Conservation (phyloP, 2,329 filamentous ascomycete genomes). For the Tolypocladium guangdongense region DNA sequence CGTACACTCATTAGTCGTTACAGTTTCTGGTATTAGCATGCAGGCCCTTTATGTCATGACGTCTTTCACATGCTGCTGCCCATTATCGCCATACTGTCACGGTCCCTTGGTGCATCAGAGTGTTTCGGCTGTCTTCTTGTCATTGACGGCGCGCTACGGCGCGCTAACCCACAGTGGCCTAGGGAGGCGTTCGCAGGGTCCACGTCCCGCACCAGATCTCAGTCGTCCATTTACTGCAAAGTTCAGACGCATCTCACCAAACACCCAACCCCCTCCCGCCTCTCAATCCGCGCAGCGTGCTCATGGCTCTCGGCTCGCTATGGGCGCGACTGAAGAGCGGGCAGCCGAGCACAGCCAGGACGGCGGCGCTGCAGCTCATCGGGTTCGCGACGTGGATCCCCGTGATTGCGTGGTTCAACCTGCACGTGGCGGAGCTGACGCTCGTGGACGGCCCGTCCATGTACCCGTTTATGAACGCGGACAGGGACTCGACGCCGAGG, state of each 20-base stretch:
- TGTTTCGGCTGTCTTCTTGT: no score
- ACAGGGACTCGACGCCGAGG: slow-evolving; percentile 43
- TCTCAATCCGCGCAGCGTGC: neutral
- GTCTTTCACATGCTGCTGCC: neutral
- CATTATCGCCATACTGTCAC: neutral
- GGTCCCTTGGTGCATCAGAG: no score
- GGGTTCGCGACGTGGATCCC: slow-evolving; percentile 51
- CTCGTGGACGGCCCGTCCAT: slow-evolving; percentile 56
- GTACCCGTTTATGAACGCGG: slow-evolving; percentile 65
- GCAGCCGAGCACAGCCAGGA: slow-evolving; percentile 13
- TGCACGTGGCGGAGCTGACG: slow-evolving; percentile 47
- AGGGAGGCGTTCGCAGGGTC: neutral
- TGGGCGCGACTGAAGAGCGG: slow-evolving; percentile 22
- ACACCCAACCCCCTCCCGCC: neutral
- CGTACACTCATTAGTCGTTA: neutral
- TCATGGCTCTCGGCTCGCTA: slow-evolving; percentile 22
- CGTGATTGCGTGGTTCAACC: slow-evolving; percentile 49
- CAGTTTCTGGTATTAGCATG: neutral
- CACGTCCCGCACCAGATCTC: neutral
- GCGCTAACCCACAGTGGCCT: neutral
- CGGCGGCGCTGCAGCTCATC: slow-evolving; percentile 35
- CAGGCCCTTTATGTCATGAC: neutral
- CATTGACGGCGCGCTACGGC: neutral
- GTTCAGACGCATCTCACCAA: neutral
- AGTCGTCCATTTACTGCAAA: neutral